Evolutionary conservation across 257 asterid genomes (phyloP).

Genomic region (Catharanthus roseus): DNA sequence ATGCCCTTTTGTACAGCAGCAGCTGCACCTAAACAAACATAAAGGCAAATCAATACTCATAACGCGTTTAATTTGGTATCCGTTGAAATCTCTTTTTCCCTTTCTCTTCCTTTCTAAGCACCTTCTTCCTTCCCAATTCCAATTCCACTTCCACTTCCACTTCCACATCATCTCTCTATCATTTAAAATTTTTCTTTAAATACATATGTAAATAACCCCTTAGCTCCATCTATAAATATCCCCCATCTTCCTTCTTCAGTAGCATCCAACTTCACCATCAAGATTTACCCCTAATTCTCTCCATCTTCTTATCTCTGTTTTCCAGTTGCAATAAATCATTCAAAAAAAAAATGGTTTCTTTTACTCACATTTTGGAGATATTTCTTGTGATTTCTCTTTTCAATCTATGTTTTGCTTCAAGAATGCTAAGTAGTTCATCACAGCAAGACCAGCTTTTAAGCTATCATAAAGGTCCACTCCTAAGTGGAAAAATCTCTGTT

Average conservation of each 20-base stretch:
- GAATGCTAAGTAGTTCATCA: constrained; percentile 22
- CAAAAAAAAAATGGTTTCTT: constrained; percentile 29
- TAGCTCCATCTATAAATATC: too few species aligned
- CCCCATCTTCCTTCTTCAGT: neutral
- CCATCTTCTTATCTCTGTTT: neutral
- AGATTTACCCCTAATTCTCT: neutral
- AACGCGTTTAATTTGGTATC: constrained; percentile 13
- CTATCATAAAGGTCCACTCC: constrained; percentile 68
- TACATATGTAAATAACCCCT: constrained; percentile 12
- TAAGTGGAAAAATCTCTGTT: constrained; percentile 50
- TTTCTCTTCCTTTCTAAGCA: constrained; percentile 17
- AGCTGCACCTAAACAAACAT: neutral
- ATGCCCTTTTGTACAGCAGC: constrained; percentile 7
- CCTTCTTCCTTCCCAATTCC: constrained; percentile 7
- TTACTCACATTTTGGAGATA: constrained; percentile 13
- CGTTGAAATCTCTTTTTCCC: constrained; percentile 10
- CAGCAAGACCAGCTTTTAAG: constrained; percentile 31
- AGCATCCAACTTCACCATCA: constrained; percentile 6
- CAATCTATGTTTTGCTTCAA: constrained; percentile 25
- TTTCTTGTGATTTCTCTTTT: constrained; percentile 25
- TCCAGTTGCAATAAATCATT: neutral
- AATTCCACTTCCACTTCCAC: too few species aligned
- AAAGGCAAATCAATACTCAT: neutral
- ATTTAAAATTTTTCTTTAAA: neutral
- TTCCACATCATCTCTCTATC: neutral